These are phyloP conservation scores for Stromatinia cepivora DNA, from an alignment of 2,329 filamentous ascomycete genomes.

Conservation along the genomic window DNA sequence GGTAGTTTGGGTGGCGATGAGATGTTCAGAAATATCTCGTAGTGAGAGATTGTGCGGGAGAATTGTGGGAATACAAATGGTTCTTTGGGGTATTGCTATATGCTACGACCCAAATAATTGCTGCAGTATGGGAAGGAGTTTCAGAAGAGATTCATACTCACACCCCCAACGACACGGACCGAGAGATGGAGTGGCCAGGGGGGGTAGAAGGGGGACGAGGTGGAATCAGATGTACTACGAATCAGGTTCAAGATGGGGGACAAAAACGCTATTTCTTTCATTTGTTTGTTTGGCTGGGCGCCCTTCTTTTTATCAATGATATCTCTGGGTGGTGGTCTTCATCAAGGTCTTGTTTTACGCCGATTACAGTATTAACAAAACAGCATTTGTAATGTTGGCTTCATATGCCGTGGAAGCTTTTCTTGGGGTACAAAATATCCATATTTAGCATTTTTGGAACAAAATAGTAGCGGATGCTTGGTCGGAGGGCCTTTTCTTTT, in stretches of 20 bases:
- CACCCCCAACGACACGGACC: not conserved
- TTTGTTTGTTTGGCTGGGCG: conserved; percentile 28
- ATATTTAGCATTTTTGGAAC: conserved; percentile 16
- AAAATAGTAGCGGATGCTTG: conserved; percentile 16
- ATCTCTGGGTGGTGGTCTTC: conserved; percentile 25
- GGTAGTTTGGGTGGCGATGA: conserved; percentile 40
- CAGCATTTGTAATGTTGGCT: conserved; percentile 37
- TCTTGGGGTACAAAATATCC: conserved; percentile 26
- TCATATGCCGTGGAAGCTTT: conserved; percentile 23
- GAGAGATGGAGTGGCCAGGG: conserved; percentile 10
- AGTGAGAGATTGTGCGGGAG: conserved; percentile 29
- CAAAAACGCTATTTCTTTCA: conserved; percentile 29
- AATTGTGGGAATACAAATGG: conserved; percentile 31
- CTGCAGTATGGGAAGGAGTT: conserved; percentile 23
- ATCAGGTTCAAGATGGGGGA: conserved; percentile 29
- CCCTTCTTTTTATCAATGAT: conserved; percentile 28
- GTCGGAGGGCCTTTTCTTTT: not conserved
- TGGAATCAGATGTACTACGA: conserved; percentile 34
- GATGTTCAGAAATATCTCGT: conserved; percentile 44
- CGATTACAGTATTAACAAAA: conserved; percentile 21
- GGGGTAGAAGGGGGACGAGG: conserved; percentile 24
- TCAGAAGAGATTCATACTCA: not conserved
- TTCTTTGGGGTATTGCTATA: conserved; percentile 15
- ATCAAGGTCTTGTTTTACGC: conserved; percentile 9
- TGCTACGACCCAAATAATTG: conserved; percentile 21